Conservation (phyloP, 495 filamentous ascomycete genomes). For the Podospora pseudoanserina region DNA sequence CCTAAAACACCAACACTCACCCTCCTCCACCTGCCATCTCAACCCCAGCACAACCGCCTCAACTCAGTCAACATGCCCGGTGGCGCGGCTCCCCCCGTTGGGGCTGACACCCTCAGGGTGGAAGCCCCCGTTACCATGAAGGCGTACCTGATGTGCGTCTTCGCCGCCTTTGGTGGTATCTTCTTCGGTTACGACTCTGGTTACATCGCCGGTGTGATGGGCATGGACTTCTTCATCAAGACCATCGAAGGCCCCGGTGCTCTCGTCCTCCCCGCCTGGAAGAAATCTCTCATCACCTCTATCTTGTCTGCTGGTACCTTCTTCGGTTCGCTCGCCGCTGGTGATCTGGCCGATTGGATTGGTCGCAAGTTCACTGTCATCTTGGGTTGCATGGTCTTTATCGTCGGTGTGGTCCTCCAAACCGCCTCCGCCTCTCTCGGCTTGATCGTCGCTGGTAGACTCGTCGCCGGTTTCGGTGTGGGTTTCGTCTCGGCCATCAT, state of each 20-base stretch:
- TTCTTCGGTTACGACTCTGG: conserved; percentile 64
- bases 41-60: neutral
- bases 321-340: conserved; percentile 67
- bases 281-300: conserved; percentile 68
- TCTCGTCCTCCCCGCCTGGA: conserved; percentile 22
- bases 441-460: conserved; percentile 57
- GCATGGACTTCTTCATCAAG: conserved; percentile 52
- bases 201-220: conserved; percentile 60
- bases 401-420: conserved; percentile 61
- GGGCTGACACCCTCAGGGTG: conserved; percentile 44
- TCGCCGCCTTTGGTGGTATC: conserved; percentile 65
- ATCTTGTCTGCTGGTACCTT: conserved; percentile 59
- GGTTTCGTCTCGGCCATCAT: conserved; percentile 71
- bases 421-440: conserved; percentile 32
- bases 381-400: conserved; percentile 59
- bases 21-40: neutral
- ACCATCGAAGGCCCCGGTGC: conserved; percentile 42
- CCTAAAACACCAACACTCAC: neutral
- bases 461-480: conserved; percentile 52
- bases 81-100: conserved; percentile 19
- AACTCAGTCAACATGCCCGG: conserved; percentile 21
- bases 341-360: conserved; percentile 63
- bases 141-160: conserved; percentile 65
- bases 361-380: conserved; percentile 68
- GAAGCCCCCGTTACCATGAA: conserved; percentile 62